Evolutionary conservation across 768 basidiomycete genomes (phyloP).

Genomic region (Rhodotorula graminis): DNA sequence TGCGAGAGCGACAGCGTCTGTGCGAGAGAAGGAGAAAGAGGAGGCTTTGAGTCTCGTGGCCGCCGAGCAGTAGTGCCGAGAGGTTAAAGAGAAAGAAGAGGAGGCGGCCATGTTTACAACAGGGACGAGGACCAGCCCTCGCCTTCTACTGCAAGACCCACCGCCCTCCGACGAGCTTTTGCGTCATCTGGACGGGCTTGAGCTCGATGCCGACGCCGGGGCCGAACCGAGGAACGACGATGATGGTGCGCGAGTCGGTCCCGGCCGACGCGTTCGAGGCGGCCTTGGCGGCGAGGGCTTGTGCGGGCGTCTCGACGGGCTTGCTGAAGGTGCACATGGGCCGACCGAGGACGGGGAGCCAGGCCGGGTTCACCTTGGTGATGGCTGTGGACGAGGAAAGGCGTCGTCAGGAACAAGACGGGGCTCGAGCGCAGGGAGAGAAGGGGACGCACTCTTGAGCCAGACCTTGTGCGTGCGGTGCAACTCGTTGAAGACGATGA

Average conservation of each 20-base stretch:
- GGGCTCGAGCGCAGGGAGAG: constrained; percentile 19
- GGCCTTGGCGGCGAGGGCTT: constrained; percentile 15
- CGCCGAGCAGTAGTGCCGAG: too few relatives aligned
- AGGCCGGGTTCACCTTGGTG: constrained; percentile 78
- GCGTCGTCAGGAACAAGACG: background rate
- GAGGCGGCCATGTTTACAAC: background rate
- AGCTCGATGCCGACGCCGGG: constrained; percentile 75
- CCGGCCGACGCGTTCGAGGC: constrained; percentile 36
- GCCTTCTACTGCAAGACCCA: constrained; percentile 44
- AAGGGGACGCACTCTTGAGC: constrained; percentile 63
- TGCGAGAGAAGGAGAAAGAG: too few relatives aligned
- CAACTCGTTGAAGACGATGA: constrained; percentile 75
- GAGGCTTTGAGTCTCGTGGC: too few relatives aligned
- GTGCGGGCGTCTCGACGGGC: constrained; percentile 21
- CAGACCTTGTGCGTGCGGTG: constrained; percentile 68
- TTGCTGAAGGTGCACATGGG: constrained; percentile 68
- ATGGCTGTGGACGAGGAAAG: constrained; percentile 54
- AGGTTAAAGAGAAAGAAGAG: too few relatives aligned
- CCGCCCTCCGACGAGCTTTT: constrained; percentile 46
- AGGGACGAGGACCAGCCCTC: background rate
- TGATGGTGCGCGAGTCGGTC: constrained; percentile 54
- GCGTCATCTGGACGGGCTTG: constrained; percentile 60
- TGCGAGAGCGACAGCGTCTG: too few relatives aligned
- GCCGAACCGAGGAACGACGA: constrained; percentile 79
- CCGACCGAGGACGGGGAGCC: constrained; percentile 76